Base-by-base conservation (phyloP, 2,329 filamentous ascomycete genomes). In the Cladosporium oxysporum region DNA sequence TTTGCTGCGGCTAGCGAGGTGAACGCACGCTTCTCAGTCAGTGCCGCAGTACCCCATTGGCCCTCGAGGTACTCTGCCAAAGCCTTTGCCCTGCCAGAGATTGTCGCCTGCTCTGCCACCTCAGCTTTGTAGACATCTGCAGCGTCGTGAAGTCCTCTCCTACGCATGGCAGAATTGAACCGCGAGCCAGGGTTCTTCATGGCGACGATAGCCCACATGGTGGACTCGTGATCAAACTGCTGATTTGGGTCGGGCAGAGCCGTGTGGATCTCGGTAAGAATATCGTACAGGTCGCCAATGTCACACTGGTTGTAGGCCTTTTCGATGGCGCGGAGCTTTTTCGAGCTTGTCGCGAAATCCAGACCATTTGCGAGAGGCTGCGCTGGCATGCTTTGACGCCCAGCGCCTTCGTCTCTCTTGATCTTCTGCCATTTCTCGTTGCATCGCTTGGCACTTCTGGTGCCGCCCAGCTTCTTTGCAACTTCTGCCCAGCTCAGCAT, bases 401-500 rank as follows among this genome's bases (percentile, higher is more conserved):
- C 23, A 41, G 37, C 37, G 37, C 14, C 49, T 28, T 64, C 61
- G 61, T 67, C 68, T 41, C 69, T 52, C 61, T 78, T 76, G 21
- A 87, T 69, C 31, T 79, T 76, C 66, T 84, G 85, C 88, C 89
- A 92, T 73, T 93, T 92, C 29, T 82, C 82, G 29, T 84, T 81
- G 73, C 90, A 92, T 74, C 91, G 89, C 28, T 91, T 82, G 3
- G 88, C 84, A 67, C 85, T 90, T 53, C 91, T 83, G 10, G 63
- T 87, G 58, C 82, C 80, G 16, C 79, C 82, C 85, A 93, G 88
- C 63, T 82, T 82, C 66, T 85, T 79, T 70, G 87, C 89, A 28
- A 93, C 85, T 10, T 81, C 75, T 59, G 84, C 80, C 90, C 90
- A 93, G 71, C 90, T 86, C 67, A 92, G 82, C 35, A 87, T 76